Evolutionary conservation across 2,329 filamentous ascomycete species (phyloP).

Genomic region (Laburnicola sp.): DNA sequence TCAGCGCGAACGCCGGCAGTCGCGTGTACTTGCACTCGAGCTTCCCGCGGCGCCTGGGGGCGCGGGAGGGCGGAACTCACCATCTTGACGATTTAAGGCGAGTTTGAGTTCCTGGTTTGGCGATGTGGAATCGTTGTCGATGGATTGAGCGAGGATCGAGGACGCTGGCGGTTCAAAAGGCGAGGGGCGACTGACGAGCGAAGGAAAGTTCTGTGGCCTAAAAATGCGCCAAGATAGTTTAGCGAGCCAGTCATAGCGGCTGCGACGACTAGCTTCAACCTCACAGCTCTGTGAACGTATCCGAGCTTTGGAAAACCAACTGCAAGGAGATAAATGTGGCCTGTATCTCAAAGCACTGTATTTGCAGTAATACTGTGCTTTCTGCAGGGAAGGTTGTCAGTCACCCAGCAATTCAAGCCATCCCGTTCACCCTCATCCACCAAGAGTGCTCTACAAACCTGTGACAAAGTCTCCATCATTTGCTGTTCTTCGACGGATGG

Average conservation of each 20-base stretch:
- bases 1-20: conserved; percentile 35
- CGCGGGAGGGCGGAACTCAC: conserved; percentile 35
- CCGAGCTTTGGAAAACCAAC: too few species aligned
- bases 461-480: too few species aligned
- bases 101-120: conserved; percentile 33
- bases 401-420: too few species aligned
- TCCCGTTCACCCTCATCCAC: too few species aligned
- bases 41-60: conserved; percentile 6
- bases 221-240: not conserved
- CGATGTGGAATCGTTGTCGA: conserved; percentile 37
- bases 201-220: not conserved
- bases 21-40: conserved; percentile 37
- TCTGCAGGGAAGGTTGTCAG: too few species aligned
- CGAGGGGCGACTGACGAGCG: conserved; percentile 13
- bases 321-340: too few species aligned
- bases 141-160: conserved; percentile 41
- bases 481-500: too few species aligned
- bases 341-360: too few species aligned
- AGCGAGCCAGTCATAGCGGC: not conserved
- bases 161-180: conserved; percentile 37
- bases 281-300: too few species aligned
- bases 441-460: too few species aligned
- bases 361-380: too few species aligned
- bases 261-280: not conserved
- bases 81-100: conserved; percentile 45